Evolutionary conservation across 495 filamentous ascomycete species (phyloP), one percentile per base, ranked within the genome.

Genomic region (Penicillium cosmopolitanum): DNA sequence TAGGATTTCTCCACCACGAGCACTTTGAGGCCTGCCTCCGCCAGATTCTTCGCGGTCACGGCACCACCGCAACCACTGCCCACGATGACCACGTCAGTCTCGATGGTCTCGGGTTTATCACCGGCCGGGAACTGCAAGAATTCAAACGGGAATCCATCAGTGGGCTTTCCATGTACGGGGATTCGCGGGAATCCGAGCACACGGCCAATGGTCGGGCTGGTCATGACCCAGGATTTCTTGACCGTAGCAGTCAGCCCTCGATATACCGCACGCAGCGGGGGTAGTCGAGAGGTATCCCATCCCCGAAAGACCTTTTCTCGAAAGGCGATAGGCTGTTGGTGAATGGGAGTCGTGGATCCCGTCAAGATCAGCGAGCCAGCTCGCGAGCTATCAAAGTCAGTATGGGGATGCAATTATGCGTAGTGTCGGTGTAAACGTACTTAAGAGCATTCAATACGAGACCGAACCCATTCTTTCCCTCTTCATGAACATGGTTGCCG

Each of bases 21-120:
- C 19, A 96, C 91, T 8, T 75, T 76, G 51, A 88, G 73, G n/a
- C 86, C 89, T 3, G 84, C 88, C 64, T 91, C 86, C 11, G 92
- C 86, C 5, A 97, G 75, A 25, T 88, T 88, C 73, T 92, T 92
- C 12, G 93, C 92, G 31, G 82, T 84, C 0, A 96, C 92, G 1
- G 80, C 90, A n/a, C 90, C 92, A 51, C 93, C 93, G 64, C 90
- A 94, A 16, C 93, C 93, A 52, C 89, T 93, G 2, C 93, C 93
- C 6, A 97, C 82, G 58, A 97, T 85, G 15, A 96, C 86, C 2
- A 96, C 86, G 68, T 97, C 93, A 4, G 87, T 87, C 40, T 93
- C 86, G 52, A 96, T 67, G 1, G 77, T 82, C 55, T 84, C 82
- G 5, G 77, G 75, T 10, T 69, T 66, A 15, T 79, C 69, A 8